Evolutionary conservation across 345 rosid species (phyloP).

Genomic region (Cardiospermum halicacabum): DNA sequence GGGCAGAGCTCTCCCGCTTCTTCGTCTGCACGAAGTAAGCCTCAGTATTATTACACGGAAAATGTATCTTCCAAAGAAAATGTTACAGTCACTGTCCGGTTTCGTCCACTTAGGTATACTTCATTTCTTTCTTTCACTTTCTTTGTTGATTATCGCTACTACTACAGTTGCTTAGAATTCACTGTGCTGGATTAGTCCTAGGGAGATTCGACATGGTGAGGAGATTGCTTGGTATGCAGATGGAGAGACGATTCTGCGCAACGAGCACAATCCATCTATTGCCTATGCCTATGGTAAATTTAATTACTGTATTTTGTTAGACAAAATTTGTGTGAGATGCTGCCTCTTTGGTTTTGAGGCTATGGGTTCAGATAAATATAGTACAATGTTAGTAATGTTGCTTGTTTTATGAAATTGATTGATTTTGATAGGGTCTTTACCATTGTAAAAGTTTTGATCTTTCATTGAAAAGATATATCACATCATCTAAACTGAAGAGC

Average conservation of each 20-base stretch:
- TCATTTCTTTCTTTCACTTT: neutral
- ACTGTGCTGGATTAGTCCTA: constrained; percentile 47
- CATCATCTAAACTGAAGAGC: too few relatives aligned
- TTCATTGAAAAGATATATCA: neutral
- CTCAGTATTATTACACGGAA: constrained; percentile 57
- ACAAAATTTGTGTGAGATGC: neutral
- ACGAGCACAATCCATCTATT: constrained; percentile 73
- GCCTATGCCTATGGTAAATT: constrained; percentile 96
- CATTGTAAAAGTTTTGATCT: neutral
- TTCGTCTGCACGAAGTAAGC: constrained; percentile 89
- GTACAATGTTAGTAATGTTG: neutral
- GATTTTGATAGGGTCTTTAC: neutral
- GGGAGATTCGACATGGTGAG: constrained; percentile 96
- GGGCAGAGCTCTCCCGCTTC: constrained; percentile 96
- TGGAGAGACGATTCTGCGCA: constrained; percentile 90
- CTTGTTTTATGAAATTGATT: neutral
- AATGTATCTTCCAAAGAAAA: constrained; percentile 63
- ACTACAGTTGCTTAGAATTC: constrained; percentile 16
- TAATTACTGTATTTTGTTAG: neutral
- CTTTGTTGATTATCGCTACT: too few relatives aligned
- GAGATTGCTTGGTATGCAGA: constrained; percentile 99
- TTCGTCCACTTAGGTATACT: constrained; percentile 86
- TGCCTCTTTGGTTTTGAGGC: neutral
- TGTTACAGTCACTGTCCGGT: constrained; percentile 92
- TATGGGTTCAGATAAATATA: neutral